Percentiles rank a stretch among this genome's conserved stretches.
Evolutionary conservation across 2,329 filamentous ascomycete genomes (phyloP).

Genomic region (Ophiostoma angusticollis): DNA sequence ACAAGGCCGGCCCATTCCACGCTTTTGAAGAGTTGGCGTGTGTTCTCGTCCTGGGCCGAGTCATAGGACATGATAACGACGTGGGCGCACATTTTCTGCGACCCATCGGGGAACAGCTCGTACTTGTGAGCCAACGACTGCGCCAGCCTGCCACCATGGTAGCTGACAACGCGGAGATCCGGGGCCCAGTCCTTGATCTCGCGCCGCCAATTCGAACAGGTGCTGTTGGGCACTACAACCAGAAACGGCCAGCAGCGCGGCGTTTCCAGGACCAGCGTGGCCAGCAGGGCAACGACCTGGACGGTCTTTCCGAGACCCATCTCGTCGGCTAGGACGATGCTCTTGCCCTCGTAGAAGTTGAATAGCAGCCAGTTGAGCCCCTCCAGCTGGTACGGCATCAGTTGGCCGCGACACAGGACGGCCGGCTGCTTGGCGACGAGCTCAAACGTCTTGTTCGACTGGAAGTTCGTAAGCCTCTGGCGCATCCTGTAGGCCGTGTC

Average conservation of each 20-base stretch:
- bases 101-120: constrained; percentile 64
- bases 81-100: constrained; percentile 66
- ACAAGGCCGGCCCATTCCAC: constrained; percentile 80
- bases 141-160: constrained; percentile 65
- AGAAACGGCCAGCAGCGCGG: constrained; percentile 80
- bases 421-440: constrained; percentile 61
- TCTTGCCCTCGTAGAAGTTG: constrained; percentile 71
- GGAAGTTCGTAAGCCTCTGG: constrained; percentile 55
- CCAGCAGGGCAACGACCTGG: constrained; percentile 74
- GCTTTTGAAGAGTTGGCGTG: constrained; percentile 49
- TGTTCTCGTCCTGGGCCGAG: constrained; percentile 62
- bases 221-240: constrained; percentile 86
- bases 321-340: constrained; percentile 87
- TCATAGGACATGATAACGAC: constrained; percentile 94
- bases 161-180: constrained; percentile 75
- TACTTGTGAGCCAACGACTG: constrained; percentile 68
- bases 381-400: constrained; percentile 90
- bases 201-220: constrained; percentile 92
- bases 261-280: constrained; percentile 54
- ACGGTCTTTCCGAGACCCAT: constrained; percentile 98
- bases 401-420: constrained; percentile 53
- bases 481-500: constrained; percentile 48
- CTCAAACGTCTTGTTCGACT: constrained; percentile 47
- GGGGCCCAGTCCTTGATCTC: constrained; percentile 94
- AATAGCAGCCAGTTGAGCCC: constrained; percentile 92